Evolutionary conservation across 2,329 filamentous ascomycete species (phyloP).

Genomic region (Eutypella sp.): DNA sequence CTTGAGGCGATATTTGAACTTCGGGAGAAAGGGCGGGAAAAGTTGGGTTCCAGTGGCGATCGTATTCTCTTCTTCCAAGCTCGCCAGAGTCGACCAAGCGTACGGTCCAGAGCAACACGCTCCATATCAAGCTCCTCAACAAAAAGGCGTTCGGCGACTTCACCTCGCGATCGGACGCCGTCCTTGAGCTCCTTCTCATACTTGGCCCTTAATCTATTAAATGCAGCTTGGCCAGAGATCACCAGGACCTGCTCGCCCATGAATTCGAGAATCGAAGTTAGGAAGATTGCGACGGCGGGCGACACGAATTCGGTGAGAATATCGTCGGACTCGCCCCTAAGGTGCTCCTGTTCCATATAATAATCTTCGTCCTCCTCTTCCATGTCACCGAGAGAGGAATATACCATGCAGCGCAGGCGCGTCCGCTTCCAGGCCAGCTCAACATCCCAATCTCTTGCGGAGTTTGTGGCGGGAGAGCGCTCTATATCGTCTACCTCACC

Average conservation of each 20-base stretch:
- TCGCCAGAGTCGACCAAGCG: slow-evolving; percentile 84
- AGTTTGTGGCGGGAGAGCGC: slow-evolving; percentile 46
- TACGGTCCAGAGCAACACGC: slow-evolving; percentile 82
- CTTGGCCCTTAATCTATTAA: slow-evolving; percentile 57
- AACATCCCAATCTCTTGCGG: slow-evolving; percentile 71
- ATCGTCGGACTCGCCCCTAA: slow-evolving; percentile 54
- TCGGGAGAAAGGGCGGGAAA: slow-evolving; percentile 45
- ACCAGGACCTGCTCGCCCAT: slow-evolving; percentile 87
- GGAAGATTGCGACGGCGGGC: slow-evolving; percentile 88
- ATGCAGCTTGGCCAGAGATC: slow-evolving; percentile 81
- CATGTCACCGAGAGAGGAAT: slow-evolving; percentile 91
- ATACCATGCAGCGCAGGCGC: slow-evolving; percentile 93
- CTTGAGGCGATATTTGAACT: slow-evolving; percentile 35
- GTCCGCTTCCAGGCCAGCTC: slow-evolving; percentile 93
- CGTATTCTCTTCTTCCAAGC: slow-evolving; percentile 88
- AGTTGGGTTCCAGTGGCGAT: slow-evolving; percentile 44
- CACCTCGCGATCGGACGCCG: slow-evolving; percentile 39
- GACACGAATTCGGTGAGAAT: slow-evolving; percentile 67
- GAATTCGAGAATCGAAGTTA: slow-evolving; percentile 91
- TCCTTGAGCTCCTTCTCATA: slow-evolving; percentile 56
- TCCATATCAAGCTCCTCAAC: slow-evolving; percentile 92
- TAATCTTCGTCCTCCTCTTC: slow-evolving; percentile 96
- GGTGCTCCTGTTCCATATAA: slow-evolving; percentile 74
- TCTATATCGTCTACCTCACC: slow-evolving; percentile 68
- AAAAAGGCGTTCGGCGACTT: slow-evolving; percentile 62